A percentile compares a stretch with the other conserved stretches of the same genome.
phyloP scores from a whole-genome alignment of 495 filamentous ascomycete genomes.

The Penicillium paradoxum region DNA sequence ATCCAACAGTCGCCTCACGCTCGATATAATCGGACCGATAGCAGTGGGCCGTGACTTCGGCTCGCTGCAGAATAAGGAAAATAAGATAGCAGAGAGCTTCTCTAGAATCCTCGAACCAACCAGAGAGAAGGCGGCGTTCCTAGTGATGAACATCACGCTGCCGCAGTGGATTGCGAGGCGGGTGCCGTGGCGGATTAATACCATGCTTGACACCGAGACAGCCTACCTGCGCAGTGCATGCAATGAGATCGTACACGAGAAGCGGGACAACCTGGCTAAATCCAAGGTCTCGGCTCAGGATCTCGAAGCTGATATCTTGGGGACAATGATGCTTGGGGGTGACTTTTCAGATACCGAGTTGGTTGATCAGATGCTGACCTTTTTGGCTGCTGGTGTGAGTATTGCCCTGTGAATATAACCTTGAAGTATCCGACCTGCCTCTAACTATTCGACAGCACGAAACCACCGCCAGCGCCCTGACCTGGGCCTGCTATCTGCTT shows the following conservation, averaged over 20 bases:
- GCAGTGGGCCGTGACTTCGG: constrained; percentile 78
- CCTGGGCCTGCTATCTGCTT: constrained; percentile 50
- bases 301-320: constrained; percentile 68
- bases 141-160: constrained; percentile 43
- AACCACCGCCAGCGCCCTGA: constrained; percentile 50
- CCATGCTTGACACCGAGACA: constrained; percentile 52
- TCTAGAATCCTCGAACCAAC: constrained; percentile 48
- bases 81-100: constrained; percentile 65
- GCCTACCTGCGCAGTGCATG: constrained; percentile 57
- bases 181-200: constrained; percentile 65
- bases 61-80: constrained; percentile 59
- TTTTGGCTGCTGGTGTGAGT: constrained; percentile 46
- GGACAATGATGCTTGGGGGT: constrained; percentile 46
- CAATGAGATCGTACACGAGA: constrained; percentile 61
- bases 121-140: constrained; percentile 42
- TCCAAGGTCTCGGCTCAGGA: constrained; percentile 53
- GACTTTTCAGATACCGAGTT: constrained; percentile 51
- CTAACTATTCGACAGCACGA: constrained; percentile 34
- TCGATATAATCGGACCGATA: constrained; percentile 82
- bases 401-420: not conserved
- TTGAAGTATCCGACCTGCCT: not conserved
- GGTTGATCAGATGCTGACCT: constrained; percentile 53
- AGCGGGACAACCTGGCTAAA: constrained; percentile 47
- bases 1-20: constrained; percentile 55
- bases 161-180: constrained; percentile 44